phyloP scores from a whole-genome alignment of 2,329 filamentous ascomycete species.

The Scedosporium aurantiacum region DNA sequence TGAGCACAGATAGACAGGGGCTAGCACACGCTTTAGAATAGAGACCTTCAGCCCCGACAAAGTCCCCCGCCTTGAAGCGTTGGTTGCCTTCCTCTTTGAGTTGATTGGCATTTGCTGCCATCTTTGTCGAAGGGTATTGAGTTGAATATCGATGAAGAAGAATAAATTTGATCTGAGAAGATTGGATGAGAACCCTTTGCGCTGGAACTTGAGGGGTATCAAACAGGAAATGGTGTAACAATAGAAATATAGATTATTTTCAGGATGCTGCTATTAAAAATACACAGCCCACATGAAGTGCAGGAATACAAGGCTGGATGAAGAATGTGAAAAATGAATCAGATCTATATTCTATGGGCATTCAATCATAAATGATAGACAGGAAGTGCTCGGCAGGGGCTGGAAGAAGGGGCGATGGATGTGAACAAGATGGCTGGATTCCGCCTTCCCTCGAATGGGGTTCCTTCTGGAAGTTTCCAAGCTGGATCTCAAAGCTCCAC shows the following conservation, averaged over 20 bases:
- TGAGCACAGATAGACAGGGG: background rate
- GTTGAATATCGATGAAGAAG: background rate
- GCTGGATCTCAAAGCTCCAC: background rate
- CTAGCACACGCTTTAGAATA: constrained; percentile 59
- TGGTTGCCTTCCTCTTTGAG: constrained; percentile 52
- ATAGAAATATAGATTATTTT: too few species aligned
- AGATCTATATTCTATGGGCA: background rate
- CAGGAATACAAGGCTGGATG: too few species aligned
- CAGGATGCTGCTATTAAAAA: too few species aligned
- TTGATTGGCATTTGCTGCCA: constrained; percentile 17
- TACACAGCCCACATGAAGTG: too few species aligned
- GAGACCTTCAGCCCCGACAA: constrained; percentile 50
- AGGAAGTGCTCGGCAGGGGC: background rate
- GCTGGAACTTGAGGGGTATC: too few species aligned
- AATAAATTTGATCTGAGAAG: background rate
- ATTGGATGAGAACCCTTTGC: too few species aligned
- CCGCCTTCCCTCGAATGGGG: background rate
- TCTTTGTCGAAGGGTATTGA: constrained; percentile 12
- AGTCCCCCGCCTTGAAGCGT: constrained; percentile 56
- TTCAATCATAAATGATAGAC: background rate
- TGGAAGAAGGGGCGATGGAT: constrained; percentile 6
- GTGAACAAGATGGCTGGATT: background rate
- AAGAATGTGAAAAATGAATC: too few species aligned
- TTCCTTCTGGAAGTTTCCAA: constrained; percentile 6
- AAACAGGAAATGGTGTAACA: too few species aligned